phyloP scores from a whole-genome alignment of 441 rosid genomes.

The Erysimum cheiri region DNA sequence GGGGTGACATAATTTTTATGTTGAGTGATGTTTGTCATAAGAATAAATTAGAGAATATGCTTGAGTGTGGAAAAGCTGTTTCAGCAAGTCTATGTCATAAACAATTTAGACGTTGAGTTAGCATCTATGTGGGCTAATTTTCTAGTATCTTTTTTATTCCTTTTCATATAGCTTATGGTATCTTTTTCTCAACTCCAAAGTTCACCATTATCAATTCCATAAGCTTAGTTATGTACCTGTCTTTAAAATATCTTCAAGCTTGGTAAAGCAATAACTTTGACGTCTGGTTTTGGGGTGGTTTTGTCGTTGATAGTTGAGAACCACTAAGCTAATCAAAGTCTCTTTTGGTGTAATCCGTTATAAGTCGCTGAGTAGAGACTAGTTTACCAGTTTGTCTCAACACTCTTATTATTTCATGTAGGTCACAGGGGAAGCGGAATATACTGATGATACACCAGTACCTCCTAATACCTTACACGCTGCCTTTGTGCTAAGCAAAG shows the following conservation, averaged over 20 bases:
- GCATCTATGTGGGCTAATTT: neutral
- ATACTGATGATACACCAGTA: slow-evolving; percentile 81
- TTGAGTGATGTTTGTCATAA: slow-evolving; percentile 3
- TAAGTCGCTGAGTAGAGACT: slow-evolving; percentile 2
- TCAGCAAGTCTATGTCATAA: neutral
- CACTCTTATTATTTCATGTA: slow-evolving; percentile 43
- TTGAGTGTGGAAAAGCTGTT: neutral
- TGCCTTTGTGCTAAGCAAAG: slow-evolving; percentile 81
- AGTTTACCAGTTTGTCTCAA: slow-evolving; percentile 7
- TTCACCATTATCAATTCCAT: slow-evolving; percentile 1
- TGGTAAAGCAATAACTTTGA: neutral
- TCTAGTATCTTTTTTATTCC: neutral
- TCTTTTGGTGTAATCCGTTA: neutral
- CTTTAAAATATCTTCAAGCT: slow-evolving; percentile 8
- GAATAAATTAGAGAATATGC: neutral
- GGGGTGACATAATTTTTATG: neutral
- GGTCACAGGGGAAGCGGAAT: slow-evolving; percentile 99
- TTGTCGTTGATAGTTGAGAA: neutral
- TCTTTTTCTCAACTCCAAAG: neutral
- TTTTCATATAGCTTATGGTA: neutral
- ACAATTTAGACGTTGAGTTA: neutral
- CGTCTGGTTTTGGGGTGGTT: neutral
- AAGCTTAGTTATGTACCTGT: neutral
- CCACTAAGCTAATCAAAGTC: slow-evolving; percentile 8
- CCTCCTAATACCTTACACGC: slow-evolving; percentile 85